These are phyloP conservation scores for Aspergillus fijiensis DNA, from an alignment of 2,329 filamentous ascomycete genomes.

Conservation along the genomic window DNA sequence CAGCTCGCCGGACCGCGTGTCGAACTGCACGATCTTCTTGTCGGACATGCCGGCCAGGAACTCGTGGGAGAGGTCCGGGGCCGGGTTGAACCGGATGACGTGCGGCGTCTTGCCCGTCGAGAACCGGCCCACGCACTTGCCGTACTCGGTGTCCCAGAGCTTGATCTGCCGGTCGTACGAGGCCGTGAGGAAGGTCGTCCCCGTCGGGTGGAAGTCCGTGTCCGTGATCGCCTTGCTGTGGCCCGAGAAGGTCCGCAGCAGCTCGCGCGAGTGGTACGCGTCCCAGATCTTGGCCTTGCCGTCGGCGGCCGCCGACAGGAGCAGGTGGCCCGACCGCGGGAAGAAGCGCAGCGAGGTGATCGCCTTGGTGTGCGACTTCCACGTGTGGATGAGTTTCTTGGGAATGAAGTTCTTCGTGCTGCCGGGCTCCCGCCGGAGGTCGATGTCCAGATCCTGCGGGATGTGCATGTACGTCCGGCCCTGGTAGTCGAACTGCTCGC, in stretches of 20 bases:
- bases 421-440: slow-evolving; percentile 76
- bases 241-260: slow-evolving; percentile 86
- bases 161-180: slow-evolving; percentile 97
- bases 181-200: slow-evolving; percentile 82
- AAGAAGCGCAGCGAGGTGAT: slow-evolving; percentile 91
- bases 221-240: slow-evolving; percentile 90
- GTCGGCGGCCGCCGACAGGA: slow-evolving; percentile 88
- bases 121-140: slow-evolving; percentile 82
- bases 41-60: slow-evolving; percentile 97
- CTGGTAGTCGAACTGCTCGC: slow-evolving; percentile 83
- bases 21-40: slow-evolving; percentile 98
- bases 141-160: slow-evolving; percentile 96
- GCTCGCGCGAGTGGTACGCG: slow-evolving; percentile 82
- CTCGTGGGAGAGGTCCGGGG: slow-evolving; percentile 72
- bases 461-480: slow-evolving; percentile 97
- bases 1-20: slow-evolving; percentile 76
- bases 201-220: slow-evolving; percentile 78
- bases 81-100: slow-evolving; percentile 89
- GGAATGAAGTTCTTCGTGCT: slow-evolving; percentile 87
- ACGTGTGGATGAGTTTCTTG: slow-evolving; percentile 89
- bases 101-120: slow-evolving; percentile 94
- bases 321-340: slow-evolving; percentile 78
- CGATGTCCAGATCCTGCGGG: slow-evolving; percentile 83
- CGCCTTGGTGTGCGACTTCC: slow-evolving; percentile 80
- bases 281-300: slow-evolving; percentile 92